A percentile compares a stretch with the other conserved stretches of the same genome.
Evolutionary conservation across 139 green algal genomes (phyloP).

Genomic region (Spirogloea muscicola): DNA sequence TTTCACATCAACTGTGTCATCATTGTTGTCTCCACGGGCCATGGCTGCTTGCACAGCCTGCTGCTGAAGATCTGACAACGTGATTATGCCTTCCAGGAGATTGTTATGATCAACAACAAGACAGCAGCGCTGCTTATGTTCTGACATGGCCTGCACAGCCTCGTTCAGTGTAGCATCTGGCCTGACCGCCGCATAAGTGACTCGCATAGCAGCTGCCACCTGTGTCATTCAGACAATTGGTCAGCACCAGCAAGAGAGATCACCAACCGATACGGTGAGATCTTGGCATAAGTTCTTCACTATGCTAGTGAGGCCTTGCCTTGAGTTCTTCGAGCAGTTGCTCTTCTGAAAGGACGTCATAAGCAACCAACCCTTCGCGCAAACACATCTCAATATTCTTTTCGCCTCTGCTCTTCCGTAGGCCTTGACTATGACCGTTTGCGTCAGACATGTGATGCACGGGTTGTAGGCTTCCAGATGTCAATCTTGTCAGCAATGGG

Average conservation of each 20-base stretch:
- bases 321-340: conserved; percentile 38
- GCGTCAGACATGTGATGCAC: neutral
- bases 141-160: conserved; percentile 13
- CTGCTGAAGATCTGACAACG: conserved; percentile 27
- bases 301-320: neutral
- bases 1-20: neutral
- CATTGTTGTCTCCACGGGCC: neutral
- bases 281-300: neutral
- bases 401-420: neutral
- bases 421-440: neutral
- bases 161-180: conserved; percentile 24
- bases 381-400: neutral
- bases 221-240: neutral
- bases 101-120: conserved; percentile 34
- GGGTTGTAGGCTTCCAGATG: neutral
- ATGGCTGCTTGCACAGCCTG: conserved; percentile 14
- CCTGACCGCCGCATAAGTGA: conserved; percentile 1
- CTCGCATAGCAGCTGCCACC: conserved; percentile 26
- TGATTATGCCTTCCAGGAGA: conserved; percentile 42
- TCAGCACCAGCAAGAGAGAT: neutral
- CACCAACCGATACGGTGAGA: neutral
- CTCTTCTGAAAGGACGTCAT: conserved; percentile 7
- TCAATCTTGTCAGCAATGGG: neutral
- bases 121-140: neutral
- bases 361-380: neutral